Evolutionary conservation across 495 filamentous ascomycete genomes (phyloP).

Genomic region (Neurospora sp.): DNA sequence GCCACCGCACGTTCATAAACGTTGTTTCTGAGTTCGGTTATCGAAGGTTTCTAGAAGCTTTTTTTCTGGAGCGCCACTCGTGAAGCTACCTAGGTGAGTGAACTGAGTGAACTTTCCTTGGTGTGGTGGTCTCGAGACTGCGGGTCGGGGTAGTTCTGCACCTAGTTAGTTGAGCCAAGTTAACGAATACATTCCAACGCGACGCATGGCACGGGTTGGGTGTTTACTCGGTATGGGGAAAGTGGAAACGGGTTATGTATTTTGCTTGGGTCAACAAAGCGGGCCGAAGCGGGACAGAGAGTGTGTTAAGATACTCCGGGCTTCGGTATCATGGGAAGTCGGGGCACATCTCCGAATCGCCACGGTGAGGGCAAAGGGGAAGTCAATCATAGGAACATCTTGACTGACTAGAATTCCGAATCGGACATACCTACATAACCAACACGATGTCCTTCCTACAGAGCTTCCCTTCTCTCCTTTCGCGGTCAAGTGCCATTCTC

Average conservation of each 20-base stretch:
- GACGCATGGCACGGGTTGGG: not conserved
- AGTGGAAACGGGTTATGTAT: not conserved
- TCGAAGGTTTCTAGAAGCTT: not conserved
- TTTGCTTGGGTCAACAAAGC: not conserved
- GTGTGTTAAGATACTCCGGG: not conserved
- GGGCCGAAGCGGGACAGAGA: not conserved
- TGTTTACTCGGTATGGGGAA: not conserved
- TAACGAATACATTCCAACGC: not conserved
- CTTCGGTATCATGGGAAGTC: not conserved
- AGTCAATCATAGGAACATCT: not conserved
- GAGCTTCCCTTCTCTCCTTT: not conserved
- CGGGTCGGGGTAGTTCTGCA: not conserved
- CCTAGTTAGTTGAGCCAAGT: not conserved
- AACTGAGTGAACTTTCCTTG: not conserved
- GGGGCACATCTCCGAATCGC: not conserved
- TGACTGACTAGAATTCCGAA: not conserved
- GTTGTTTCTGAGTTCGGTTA: not conserved
- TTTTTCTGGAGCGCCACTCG: not conserved
- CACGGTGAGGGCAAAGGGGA: not conserved
- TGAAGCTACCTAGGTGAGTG: not conserved
- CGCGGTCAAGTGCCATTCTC: not conserved
- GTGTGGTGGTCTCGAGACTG: not conserved
- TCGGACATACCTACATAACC: not conserved
- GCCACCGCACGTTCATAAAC: not conserved
- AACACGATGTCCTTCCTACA: not conserved